phyloP scores from a whole-genome alignment of 371 early-diverging fungal species.

The Saksenaea oblongispora region DNA sequence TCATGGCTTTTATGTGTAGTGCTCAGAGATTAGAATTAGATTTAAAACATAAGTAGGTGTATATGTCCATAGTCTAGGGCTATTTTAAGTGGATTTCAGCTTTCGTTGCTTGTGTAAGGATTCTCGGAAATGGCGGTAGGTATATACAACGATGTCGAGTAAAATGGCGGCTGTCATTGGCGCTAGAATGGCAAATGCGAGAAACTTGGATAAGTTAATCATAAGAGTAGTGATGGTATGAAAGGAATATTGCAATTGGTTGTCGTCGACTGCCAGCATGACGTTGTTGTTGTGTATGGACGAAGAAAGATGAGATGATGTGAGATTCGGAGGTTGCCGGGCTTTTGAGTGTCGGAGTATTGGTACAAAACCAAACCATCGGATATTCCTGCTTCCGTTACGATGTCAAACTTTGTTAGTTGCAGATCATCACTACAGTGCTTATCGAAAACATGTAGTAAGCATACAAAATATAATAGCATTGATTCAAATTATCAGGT shows the following conservation, averaged over 20 bases:
- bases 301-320: too few species aligned
- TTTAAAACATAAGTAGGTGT: not conserved
- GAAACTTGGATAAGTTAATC: not conserved
- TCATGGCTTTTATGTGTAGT: too few species aligned
- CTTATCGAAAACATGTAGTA: too few species aligned
- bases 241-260: not conserved
- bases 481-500: not conserved
- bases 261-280: not conserved
- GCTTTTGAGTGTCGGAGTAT: too few species aligned
- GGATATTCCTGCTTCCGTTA: too few species aligned
- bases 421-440: too few species aligned
- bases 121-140: slow-evolving; percentile 9
- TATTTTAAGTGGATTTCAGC: not conserved
- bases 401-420: too few species aligned
- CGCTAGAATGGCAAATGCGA: slow-evolving; percentile 7
- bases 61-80: not conserved
- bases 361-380: too few species aligned
- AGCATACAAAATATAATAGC: not conserved
- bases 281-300: not conserved
- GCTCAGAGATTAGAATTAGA: not conserved
- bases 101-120: not conserved
- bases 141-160: slow-evolving; percentile 15
- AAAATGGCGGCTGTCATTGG: slow-evolving; percentile 12
- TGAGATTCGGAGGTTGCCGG: too few species aligned
- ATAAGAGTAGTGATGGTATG: too few species aligned